A percentile compares a stretch with the other conserved stretches of the same genome.
Conservation (phyloP, 495 filamentous ascomycete genomes). For the Acidomyces sp. region DNA sequence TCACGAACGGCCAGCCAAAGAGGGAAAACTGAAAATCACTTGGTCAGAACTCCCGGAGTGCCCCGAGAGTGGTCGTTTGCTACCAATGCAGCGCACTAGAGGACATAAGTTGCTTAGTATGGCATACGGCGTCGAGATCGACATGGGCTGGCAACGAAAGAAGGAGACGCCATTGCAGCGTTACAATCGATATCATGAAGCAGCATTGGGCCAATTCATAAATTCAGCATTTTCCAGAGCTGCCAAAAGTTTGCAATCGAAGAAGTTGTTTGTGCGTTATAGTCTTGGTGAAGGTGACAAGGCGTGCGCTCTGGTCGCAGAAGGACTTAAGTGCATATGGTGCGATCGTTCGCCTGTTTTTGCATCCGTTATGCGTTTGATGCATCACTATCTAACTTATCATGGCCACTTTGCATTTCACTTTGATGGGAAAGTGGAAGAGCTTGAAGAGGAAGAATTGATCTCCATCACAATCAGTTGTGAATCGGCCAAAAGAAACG, state of each 20-base stretch:
- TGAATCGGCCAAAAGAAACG: not conserved
- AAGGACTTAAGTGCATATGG: conserved; percentile 9
- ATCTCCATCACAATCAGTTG: conserved; percentile 1
- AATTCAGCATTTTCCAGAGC: conserved; percentile 8
- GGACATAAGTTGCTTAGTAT: conserved; percentile 1
- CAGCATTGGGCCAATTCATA: not conserved
- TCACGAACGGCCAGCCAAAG: not conserved
- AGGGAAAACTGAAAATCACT: conserved; percentile 4
- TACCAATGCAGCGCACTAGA: conserved; percentile 3
- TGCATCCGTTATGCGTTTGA: not conserved
- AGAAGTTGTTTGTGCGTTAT: conserved; percentile 4
- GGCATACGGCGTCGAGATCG: conserved; percentile 6
- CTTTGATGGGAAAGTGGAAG: conserved; percentile 1
- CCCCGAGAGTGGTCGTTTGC: conserved; percentile 1
- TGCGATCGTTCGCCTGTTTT: not conserved
- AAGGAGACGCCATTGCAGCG: conserved; percentile 1
- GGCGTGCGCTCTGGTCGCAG: not conserved
- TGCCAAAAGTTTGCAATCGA: not conserved
- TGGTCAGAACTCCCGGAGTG: conserved; percentile 13
- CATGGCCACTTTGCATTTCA: conserved; percentile 12
- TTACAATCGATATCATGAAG: conserved; percentile 5
- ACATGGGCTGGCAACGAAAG: conserved; percentile 11
- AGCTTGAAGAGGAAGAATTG: not conserved
- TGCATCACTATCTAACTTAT: conserved; percentile 1
- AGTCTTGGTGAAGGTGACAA: conserved; percentile 1